Base-by-base conservation (phyloP, 129 eudicot genomes). In the Silybum marianum region DNA sequence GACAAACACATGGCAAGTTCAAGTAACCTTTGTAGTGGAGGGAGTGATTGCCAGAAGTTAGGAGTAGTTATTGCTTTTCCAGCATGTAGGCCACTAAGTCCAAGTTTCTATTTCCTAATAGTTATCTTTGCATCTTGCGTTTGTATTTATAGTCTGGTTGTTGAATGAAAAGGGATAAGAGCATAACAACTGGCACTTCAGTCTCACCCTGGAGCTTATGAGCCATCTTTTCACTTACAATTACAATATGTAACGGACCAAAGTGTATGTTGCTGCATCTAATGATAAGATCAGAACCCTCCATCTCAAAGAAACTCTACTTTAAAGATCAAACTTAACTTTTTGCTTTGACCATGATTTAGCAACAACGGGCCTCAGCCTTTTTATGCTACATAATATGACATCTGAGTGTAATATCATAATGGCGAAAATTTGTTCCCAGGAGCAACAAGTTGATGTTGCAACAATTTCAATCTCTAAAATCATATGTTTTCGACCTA, bases 331-430 rank as follows among this genome's bases (percentile, higher is more conserved):
- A 42, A 40, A 40, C 18, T 66, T 39, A 2, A 42, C 28, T 68
- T 9, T 78, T 16, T 3, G 3, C 19, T 16, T 42, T 67, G 66
- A 78, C 75, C 75, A 69, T 60, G 75, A 4, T 70, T 69, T 78
- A 21, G 22, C 6, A n/a, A 28, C 46, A n/a, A 44, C 70, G 22
- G 21, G 26, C 12, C 69, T 62, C 26, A 19, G n/a, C 65, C 48
- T 24, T 42, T 28, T 68, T 19, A 69, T 18, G 23, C 82, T 39
- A 40, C 18, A 78, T 42, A 26, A 69, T 44, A 44, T 40, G 77
- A 75, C 16, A 76, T 23, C 46, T 3, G 30, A 76, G 32, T 76
- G 80, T 11, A 9, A 16, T 18, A 16, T 71, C 24, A 23, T 25
- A 36, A 58, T 36, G 34, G 23, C 2, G 3, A 2, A 71, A 71